Conservation (phyloP, 257 asterid species). For the Ligustrum vulgare region DNA sequence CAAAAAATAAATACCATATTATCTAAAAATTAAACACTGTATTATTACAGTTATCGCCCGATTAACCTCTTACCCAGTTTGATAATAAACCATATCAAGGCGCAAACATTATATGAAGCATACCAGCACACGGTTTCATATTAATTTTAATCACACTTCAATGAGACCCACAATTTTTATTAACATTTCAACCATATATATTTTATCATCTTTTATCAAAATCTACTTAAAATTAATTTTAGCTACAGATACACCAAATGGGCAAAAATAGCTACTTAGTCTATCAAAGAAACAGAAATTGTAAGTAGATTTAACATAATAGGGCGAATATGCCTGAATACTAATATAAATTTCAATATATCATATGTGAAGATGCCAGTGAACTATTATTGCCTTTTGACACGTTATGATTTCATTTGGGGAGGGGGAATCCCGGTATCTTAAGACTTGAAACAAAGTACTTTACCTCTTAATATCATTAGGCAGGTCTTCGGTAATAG, state of each 20-base stretch:
- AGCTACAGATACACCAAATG: too few relatives aligned
- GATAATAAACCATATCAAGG: neutral
- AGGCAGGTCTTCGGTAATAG: conserved; percentile 42
- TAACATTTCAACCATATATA: too few relatives aligned
- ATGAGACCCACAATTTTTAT: too few relatives aligned
- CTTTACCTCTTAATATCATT: conserved; percentile 53
- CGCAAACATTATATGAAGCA: too few relatives aligned
- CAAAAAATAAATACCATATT: neutral
- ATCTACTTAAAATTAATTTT: too few relatives aligned
- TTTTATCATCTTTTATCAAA: too few relatives aligned
- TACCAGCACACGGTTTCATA: neutral
- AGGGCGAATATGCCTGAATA: neutral
- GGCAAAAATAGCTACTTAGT: neutral
- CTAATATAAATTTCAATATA: neutral
- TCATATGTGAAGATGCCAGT: neutral
- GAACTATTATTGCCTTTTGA: neutral
- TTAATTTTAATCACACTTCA: too few relatives aligned
- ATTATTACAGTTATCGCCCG: neutral
- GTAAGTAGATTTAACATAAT: neutral
- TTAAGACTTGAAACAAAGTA: neutral
- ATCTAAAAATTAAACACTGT: neutral
- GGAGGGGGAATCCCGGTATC: neutral
- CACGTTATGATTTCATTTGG: neutral
- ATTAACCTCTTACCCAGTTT: neutral
- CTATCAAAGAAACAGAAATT: neutral